phyloP scores from a whole-genome alignment of 768 basidiomycete genomes.

The Sarcodon sp. region DNA sequence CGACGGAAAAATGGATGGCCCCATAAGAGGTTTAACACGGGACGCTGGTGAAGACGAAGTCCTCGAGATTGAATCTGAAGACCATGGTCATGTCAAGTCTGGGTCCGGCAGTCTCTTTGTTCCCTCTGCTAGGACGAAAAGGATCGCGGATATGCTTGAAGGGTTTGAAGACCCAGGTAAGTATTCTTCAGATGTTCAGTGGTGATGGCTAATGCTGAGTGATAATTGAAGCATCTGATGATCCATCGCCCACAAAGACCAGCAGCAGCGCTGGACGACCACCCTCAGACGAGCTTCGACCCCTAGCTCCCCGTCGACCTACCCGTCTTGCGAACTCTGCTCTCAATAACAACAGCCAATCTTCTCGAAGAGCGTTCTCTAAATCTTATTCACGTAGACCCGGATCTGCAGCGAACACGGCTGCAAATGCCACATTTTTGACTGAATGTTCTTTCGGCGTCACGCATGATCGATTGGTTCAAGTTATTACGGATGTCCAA shows the following conservation, averaged over 20 bases:
- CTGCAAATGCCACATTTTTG: conserved; percentile 53
- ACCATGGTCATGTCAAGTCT: conserved; percentile 2
- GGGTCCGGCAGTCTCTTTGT: conserved; percentile 17
- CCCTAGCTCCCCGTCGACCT: conserved; percentile 28
- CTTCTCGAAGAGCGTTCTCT: conserved; percentile 19
- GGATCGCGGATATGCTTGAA: conserved; percentile 72
- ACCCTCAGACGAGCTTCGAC: conserved; percentile 32
- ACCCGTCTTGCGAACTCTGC: background rate
- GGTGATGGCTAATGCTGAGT: conserved; percentile 19
- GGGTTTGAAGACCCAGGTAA: conserved; percentile 59
- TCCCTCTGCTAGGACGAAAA: conserved; percentile 60
- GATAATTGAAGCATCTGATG: conserved; percentile 17
- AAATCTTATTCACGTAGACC: conserved; percentile 10
- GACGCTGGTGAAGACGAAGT: conserved; percentile 15
- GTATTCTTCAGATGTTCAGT: conserved; percentile 12
- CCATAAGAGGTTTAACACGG: conserved; percentile 54
- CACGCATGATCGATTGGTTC: conserved; percentile 82
- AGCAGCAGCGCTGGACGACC: conserved; percentile 29
- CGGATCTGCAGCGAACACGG: conserved; percentile 2
- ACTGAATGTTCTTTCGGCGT: conserved; percentile 97
- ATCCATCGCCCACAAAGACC: conserved; percentile 43
- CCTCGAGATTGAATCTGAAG: conserved; percentile 9
- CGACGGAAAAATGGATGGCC: conserved; percentile 83
- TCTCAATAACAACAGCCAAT: conserved; percentile 5
- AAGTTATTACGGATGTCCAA: conserved; percentile 88